Base-by-base conservation (phyloP, 1,284 basidiomycete genomes). In the Rhodotorula glutinis region DNA sequence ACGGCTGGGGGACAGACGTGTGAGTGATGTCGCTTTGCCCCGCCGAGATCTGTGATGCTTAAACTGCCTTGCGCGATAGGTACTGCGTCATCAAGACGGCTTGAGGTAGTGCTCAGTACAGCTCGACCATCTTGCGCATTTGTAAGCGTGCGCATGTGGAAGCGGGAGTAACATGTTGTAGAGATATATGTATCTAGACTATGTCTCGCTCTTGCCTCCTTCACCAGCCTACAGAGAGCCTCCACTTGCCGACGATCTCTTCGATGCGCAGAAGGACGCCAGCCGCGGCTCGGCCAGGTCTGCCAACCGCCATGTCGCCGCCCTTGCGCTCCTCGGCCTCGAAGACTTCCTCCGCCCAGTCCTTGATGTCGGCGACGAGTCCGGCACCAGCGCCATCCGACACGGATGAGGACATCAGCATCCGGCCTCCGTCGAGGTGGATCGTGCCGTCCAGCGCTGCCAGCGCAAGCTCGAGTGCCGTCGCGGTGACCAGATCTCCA, bases 201-300 rank as follows among this genome's bases (percentile, higher is more conserved):
- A 17, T 55, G 16, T 25, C 14, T 16, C 43, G 43, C 11, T 10
- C 14, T 29, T 8, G 25, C 27, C 25, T 51, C 13, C 19, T 25
- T 47, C 46, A 63, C 71, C 72, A 71, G 2, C 67, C 63, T 1
- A 86, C 79, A 85, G 90, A 87, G 65, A 86, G 82, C 51, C 85
- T 82, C 90, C 90, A 93, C 75, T 82, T 85, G 54, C 86, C 86
- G 14, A 84, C 84, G 10, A 94, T 80, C 74, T 90, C 87, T 57
- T 91, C 87, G 5, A 90, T 83, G 75, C 90, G 90, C 61, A 95
- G 80, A 44, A 92, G 78, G 0, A 93, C 87, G 0, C 90, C 91
- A 0, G 91, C 91, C 3, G 88, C 86, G 1, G 86, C 86, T 58
- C 86, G 84, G 57, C 83, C 83, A 51, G 91, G 89, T 40, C 85